Conservation (phyloP, 148 eudicot genomes). For the Chenopodium quinoa region DNA sequence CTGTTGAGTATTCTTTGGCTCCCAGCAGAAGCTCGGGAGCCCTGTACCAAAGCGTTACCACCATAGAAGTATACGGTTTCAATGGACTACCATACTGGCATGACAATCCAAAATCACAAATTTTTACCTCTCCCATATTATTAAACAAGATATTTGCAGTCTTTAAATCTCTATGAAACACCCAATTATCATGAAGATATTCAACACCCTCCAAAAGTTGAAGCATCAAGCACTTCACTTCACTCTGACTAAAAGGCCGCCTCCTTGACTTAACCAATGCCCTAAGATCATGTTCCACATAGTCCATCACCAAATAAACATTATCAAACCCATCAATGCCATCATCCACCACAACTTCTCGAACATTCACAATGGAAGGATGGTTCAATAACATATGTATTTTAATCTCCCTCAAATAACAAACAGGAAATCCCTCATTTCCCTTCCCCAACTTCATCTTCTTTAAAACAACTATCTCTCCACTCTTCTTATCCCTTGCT, state of each 20-base stretch:
- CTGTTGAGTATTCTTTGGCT: conserved; percentile 72
- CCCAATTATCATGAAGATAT: conserved; percentile 88
- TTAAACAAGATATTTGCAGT: conserved; percentile 74
- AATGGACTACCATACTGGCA: conserved; percentile 74
- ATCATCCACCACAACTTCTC: conserved; percentile 75
- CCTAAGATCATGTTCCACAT: conserved; percentile 84
- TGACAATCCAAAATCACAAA: conserved; percentile 87
- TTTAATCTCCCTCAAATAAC: conserved; percentile 75
- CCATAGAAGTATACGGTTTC: conserved; percentile 73
- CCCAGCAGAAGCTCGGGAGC: conserved; percentile 91
- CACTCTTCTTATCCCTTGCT: conserved; percentile 68
- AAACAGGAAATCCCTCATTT: conserved; percentile 75
- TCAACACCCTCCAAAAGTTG: conserved; percentile 74
- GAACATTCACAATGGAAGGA: conserved; percentile 65
- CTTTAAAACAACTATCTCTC: conserved; percentile 74
- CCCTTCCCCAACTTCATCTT: conserved; percentile 70
- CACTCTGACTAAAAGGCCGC: conserved; percentile 66
- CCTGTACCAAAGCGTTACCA: conserved; percentile 96
- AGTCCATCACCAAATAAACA: conserved; percentile 83
- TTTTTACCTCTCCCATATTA: conserved; percentile 67
- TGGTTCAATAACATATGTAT: conserved; percentile 57
- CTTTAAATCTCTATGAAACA: conserved; percentile 86
- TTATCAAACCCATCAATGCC: conserved; percentile 39
- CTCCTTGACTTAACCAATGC: conserved; percentile 54
- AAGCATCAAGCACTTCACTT: conserved; percentile 81